Evolutionary conservation across 768 basidiomycete genomes (phyloP).

Genomic region (Mycena rebaudengoi): DNA sequence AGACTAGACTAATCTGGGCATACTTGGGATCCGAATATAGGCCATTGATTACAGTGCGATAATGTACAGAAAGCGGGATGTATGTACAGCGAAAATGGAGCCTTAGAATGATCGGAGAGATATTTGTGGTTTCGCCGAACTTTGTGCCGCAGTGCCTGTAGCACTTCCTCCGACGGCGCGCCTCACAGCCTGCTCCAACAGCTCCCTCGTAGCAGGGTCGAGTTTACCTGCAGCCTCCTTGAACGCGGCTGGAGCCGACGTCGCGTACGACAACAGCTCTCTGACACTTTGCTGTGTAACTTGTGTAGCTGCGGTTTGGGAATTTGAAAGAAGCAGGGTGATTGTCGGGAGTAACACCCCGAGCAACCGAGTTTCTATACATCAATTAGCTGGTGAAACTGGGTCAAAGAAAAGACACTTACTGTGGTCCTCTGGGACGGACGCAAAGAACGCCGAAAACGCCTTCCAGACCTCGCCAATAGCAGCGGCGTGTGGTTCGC

Average conservation of each 20-base stretch:
- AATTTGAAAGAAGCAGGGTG: constrained; percentile 70
- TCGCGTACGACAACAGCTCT: constrained; percentile 78
- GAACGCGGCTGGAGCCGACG: constrained; percentile 77
- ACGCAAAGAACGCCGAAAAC: constrained; percentile 68
- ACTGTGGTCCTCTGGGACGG: constrained; percentile 70
- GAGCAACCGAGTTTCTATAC: constrained; percentile 69
- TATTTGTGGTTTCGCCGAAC: constrained; percentile 74
- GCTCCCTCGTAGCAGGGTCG: constrained; percentile 61
- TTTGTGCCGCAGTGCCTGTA: constrained; percentile 36
- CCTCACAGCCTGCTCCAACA: constrained; percentile 81
- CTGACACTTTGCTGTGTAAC: constrained; percentile 67
- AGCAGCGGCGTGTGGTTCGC: constrained; percentile 66
- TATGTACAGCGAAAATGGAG: constrained; percentile 7
- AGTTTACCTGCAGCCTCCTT: constrained; percentile 83
- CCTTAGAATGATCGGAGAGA: constrained; percentile 74
- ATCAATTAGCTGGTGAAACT: constrained; percentile 12
- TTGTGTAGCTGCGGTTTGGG: constrained; percentile 48
- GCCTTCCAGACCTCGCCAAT: constrained; percentile 86
- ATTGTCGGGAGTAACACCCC: constrained; percentile 81
- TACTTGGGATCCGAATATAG: too few species aligned
- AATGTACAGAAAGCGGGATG: neutral
- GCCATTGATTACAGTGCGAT: constrained; percentile 13
- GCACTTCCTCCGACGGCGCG: constrained; percentile 68
- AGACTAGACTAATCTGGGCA: too few species aligned
- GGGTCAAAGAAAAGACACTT: constrained; percentile 37